These are phyloP conservation scores for Colletotrichum tanaceti DNA, from an alignment of 2,329 filamentous ascomycete genomes.

Conservation along the genomic window DNA sequence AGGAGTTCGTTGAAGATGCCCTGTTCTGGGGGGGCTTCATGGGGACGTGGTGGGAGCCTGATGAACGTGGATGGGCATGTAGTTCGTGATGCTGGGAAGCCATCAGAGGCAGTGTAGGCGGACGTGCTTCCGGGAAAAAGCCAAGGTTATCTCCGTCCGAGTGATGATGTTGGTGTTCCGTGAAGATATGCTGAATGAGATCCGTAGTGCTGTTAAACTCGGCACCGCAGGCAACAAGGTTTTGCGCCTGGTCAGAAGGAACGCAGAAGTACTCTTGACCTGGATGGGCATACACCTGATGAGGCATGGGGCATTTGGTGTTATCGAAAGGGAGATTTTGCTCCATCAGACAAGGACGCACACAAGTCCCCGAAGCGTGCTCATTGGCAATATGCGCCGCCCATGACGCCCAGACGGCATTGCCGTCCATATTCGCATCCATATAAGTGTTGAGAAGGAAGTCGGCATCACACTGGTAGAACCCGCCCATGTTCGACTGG, in stretches of 20 bases:
- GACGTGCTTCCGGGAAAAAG: not conserved
- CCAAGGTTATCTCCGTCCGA: not conserved
- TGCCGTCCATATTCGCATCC: not conserved
- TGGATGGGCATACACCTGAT: constrained; percentile 38
- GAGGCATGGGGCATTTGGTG: constrained; percentile 41
- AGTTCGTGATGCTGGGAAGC: constrained; percentile 2
- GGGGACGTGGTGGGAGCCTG: not conserved
- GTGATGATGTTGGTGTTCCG: constrained; percentile 9
- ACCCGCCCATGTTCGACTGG: constrained; percentile 7
- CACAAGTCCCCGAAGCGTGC: constrained; percentile 40
- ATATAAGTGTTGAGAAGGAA: not conserved
- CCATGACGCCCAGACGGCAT: constrained; percentile 4
- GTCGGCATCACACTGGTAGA: not conserved
- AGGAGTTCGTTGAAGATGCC: not conserved
- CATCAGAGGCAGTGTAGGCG: constrained; percentile 6
- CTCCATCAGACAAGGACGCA: constrained; percentile 42
- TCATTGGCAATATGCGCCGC: constrained; percentile 48
- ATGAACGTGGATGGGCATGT: not conserved
- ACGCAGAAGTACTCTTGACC: constrained; percentile 17
- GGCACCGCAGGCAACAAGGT: constrained; percentile 11
- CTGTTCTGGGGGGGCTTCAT: not conserved
- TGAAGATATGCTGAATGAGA: constrained; percentile 19
- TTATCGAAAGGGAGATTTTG: constrained; percentile 33
- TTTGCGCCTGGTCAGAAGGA: not conserved
- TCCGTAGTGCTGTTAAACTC: constrained; percentile 3